These are phyloP conservation scores for Penicillium longicatenatum DNA, from an alignment of 495 filamentous ascomycete species.

Conservation along the genomic window DNA sequence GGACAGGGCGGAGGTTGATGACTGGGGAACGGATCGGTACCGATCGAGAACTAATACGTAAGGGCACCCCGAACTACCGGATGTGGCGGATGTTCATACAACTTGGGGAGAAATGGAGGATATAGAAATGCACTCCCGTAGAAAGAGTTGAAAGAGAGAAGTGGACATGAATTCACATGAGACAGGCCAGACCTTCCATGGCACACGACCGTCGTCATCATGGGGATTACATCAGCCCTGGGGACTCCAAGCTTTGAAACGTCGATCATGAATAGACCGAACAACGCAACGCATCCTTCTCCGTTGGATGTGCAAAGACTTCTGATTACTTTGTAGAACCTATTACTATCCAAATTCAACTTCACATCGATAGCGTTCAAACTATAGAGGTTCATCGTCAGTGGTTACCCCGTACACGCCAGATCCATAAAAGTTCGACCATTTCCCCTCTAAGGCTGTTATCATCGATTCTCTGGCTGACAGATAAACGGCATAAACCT, in stretches of 20 bases:
- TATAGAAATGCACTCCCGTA: background rate
- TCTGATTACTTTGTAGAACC: no score
- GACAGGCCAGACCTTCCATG: background rate
- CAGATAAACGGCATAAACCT: background rate
- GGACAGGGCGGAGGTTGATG: constrained; percentile 19
- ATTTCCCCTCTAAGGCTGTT: no score
- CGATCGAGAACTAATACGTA: constrained; percentile 18
- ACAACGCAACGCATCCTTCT: background rate
- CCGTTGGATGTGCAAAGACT: no score
- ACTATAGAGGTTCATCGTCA: no score
- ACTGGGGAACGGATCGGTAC: constrained; percentile 25
- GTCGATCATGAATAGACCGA: background rate
- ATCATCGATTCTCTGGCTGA: background rate
- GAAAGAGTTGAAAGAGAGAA: background rate
- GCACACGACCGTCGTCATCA: constrained; percentile 11
- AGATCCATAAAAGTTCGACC: no score
- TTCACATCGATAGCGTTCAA: no score
- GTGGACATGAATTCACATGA: background rate
- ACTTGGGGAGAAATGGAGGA: no score
- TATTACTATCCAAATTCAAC: no score
- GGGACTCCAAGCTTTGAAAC: background rate
- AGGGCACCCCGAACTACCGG: constrained; percentile 15
- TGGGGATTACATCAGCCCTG: constrained; percentile 12
- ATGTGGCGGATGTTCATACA: constrained; percentile 22
- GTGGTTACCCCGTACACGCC: no score